Conservation (phyloP, 129 eudicot genomes). For the Chrysanthemum makinoi region DNA sequence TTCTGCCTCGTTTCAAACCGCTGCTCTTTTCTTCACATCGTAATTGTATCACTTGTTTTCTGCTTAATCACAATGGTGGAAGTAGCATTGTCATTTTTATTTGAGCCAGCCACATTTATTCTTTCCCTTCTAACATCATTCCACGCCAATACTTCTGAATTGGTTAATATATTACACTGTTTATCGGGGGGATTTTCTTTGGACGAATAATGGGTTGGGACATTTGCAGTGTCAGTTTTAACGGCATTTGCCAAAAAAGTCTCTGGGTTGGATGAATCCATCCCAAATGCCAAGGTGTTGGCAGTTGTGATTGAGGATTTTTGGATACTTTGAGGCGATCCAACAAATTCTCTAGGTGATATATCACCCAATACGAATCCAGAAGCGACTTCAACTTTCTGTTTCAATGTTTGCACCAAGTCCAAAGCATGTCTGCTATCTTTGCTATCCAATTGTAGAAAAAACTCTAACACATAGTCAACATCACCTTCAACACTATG, state of each 20-base stretch:
- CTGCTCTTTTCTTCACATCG: neutral
- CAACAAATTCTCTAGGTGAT: neutral
- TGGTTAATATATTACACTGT: neutral
- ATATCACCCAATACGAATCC: slow-evolving; percentile 6
- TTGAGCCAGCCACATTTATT: neutral
- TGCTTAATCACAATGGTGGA: neutral
- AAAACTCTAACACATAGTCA: neutral
- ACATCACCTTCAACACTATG: slow-evolving; percentile 6
- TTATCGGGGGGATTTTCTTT: neutral
- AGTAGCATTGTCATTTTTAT: neutral
- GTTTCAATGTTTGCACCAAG: slow-evolving; percentile 13
- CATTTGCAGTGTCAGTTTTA: neutral
- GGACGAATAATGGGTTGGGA: too few species aligned
- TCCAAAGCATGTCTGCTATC: neutral
- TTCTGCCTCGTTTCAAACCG: neutral
- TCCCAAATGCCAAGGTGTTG: neutral
- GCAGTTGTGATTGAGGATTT: slow-evolving; percentile 3
- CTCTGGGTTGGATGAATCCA: neutral
- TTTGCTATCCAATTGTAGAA: neutral
- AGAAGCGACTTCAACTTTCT: neutral
- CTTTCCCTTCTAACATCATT: neutral
- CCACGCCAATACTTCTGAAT: too few species aligned
- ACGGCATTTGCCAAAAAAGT: neutral
- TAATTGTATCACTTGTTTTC: neutral
- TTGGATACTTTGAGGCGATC: neutral